These are phyloP conservation scores for Penicillium aurantiogriseum DNA, from an alignment of 2,329 filamentous ascomycete species.

Conservation along the genomic window DNA sequence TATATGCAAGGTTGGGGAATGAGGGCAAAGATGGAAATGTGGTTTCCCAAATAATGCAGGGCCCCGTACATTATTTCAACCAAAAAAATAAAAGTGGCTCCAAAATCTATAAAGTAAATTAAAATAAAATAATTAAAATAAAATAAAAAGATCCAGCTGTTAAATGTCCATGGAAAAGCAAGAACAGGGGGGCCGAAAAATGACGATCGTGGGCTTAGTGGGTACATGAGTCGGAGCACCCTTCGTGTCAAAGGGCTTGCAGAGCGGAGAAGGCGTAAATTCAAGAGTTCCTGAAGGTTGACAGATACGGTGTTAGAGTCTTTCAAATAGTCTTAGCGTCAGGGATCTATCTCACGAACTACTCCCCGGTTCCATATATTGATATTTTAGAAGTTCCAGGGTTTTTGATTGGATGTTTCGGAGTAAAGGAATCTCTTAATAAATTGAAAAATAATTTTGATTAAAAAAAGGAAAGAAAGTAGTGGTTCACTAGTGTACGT, in stretches of 20 bases:
- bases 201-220: slow-evolving; percentile 28
- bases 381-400: background rate
- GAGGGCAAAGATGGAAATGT: slow-evolving; percentile 17
- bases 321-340: background rate
- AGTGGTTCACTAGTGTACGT: slow-evolving; percentile 7
- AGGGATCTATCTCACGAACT: slow-evolving; percentile 14
- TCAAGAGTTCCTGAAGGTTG: slow-evolving; percentile 18
- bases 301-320: slow-evolving; percentile 3
- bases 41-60: slow-evolving; percentile 24
- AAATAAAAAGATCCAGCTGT: slow-evolving; percentile 16
- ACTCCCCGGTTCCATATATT: slow-evolving; percentile 4
- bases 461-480: background rate
- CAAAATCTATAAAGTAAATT: background rate
- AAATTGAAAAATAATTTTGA: too few species aligned
- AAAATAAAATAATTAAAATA: slow-evolving; percentile 7
- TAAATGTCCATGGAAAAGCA: slow-evolving; percentile 30
- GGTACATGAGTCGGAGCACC: slow-evolving; percentile 17
- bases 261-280: slow-evolving; percentile 22
- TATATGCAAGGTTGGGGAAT: slow-evolving; percentile 29
- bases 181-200: slow-evolving; percentile 32
- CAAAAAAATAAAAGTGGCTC: slow-evolving; percentile 1
- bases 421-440: background rate
- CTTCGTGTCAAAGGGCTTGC: slow-evolving; percentile 19
- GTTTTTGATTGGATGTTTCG: background rate
- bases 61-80: slow-evolving; percentile 23